Conservation (phyloP, 148 eudicot species). For the Spergularia bocconei region DNA sequence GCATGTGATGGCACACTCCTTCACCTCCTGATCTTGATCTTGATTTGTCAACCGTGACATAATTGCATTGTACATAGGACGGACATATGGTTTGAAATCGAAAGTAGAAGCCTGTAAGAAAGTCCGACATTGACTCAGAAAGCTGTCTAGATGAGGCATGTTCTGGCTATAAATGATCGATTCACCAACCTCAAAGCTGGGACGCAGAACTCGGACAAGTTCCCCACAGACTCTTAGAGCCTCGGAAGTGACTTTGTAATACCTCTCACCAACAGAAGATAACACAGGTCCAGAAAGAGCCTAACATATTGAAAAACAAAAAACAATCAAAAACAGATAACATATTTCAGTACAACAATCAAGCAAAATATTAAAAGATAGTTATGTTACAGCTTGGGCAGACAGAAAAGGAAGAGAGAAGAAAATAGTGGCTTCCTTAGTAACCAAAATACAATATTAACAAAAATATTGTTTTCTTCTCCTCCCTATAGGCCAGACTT, state of each 20-base stretch:
- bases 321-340: neutral
- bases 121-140: constrained; percentile 14
- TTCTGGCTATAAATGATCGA: constrained; percentile 3
- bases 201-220: constrained; percentile 92
- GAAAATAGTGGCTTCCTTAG: too few species aligned
- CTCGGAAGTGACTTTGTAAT: constrained; percentile 97
- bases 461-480: too few species aligned
- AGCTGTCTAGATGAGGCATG: neutral
- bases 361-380: neutral
- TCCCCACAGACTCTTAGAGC: constrained; percentile 98
- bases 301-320: constrained; percentile 32
- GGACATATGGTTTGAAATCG: constrained; percentile 83
- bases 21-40: constrained; percentile 99
- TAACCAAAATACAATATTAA: too few species aligned
- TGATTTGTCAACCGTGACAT: constrained; percentile 93
- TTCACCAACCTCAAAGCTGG: constrained; percentile 63
- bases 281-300: constrained; percentile 86
- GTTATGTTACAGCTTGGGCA: neutral
- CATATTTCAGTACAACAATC: neutral
- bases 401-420: neutral
- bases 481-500: too few species aligned
- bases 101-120: constrained; percentile 53
- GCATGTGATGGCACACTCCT: constrained; percentile 97
- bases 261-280: constrained; percentile 95
- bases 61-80: constrained; percentile 81